phyloP scores from a whole-genome alignment of 208 protist genomes.

The Acanthamoeba castellanii region DNA sequence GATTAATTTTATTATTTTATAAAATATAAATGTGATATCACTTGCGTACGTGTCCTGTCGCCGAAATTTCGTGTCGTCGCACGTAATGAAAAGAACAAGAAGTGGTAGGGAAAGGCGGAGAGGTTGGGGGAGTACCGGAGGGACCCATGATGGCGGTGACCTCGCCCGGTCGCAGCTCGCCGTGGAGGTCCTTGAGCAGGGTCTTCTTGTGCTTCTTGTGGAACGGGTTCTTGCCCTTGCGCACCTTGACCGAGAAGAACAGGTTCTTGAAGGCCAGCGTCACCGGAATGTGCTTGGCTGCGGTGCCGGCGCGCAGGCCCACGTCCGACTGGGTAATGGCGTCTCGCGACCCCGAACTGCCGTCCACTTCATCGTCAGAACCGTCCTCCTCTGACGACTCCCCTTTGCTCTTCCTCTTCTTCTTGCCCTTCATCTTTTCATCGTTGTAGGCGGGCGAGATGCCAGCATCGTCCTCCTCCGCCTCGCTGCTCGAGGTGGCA shows the following conservation, averaged over 20 bases:
- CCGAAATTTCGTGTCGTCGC: too few relatives aligned
- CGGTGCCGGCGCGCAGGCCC: not conserved
- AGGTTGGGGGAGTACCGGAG: not conserved
- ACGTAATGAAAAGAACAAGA: too few relatives aligned
- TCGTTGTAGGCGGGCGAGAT: too few relatives aligned
- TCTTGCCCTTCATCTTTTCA: too few relatives aligned
- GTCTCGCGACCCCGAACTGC: not conserved
- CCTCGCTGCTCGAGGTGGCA: too few relatives aligned
- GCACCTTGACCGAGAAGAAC: constrained; percentile 71
- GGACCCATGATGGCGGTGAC: constrained; percentile 73
- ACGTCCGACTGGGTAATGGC: not conserved
- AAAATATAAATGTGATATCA: too few relatives aligned
- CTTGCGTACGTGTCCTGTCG: too few relatives aligned
- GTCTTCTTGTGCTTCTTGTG: constrained; percentile 57
- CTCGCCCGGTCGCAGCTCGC: constrained; percentile 50
- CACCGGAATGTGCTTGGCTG: not conserved
- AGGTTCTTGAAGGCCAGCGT: constrained; percentile 61
- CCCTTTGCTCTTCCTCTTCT: too few relatives aligned
- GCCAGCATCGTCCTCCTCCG: too few relatives aligned
- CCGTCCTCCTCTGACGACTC: too few relatives aligned
- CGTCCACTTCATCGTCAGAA: not conserved
- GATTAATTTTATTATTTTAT: too few relatives aligned
- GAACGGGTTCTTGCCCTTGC: constrained; percentile 68
- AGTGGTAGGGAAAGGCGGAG: not conserved
- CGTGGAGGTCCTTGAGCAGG: constrained; percentile 53